Evolutionary conservation across 441 rosid genomes (phyloP), one percentile per base, ranked within the genome.

Genomic region (Bocquillonia castaneifolia): DNA sequence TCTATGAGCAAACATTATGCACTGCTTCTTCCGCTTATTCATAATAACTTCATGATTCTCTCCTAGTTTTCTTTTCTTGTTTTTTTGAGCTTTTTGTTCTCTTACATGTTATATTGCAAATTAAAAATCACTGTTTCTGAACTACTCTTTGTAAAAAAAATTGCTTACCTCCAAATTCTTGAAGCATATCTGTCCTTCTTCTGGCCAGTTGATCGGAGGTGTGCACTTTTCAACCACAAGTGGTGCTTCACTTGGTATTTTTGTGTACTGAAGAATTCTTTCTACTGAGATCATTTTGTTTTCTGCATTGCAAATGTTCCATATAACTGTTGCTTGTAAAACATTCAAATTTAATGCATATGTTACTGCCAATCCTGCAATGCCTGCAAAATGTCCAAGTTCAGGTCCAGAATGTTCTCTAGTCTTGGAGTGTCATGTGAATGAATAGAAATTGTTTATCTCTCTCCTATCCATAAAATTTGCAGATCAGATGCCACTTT

Each of bases 241-340:
- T 59, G 97, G 83, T 15, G 99, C 90, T 84, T 94, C 99, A 52
- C 98, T 85, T 48, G 66, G 69, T 73, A 94, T 53, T 63, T 83
- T 83, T 34, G 98, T 86, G 73, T 94, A 90, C 79, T 94, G 99
- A 75, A 90, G 87, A 37, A 94, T 82, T 79, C 99, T 85, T 79
- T 94, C 99, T n/a, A 94, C 96, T 8, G 98, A 94, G 15, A 94
- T 94, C 88, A 94, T 94, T 71, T 92, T 86, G 81, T 88, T 92
- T 78, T 94, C 98, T 60, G 97, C 96, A 76, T 87, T 90, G 76
- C 99, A 92, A 42, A 91, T 86, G 78, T 87, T 88, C 99, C 98
- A 90, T 76, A 92, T 94, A 23, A 90, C 95, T 50, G 81, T 72
- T 68, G 99, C 96, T 84, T 92, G 99, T 76, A 84, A 66, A 56